A percentile compares a stretch with the other conserved stretches of the same genome.
phyloP scores from a whole-genome alignment of 108 stramenopile genomes.

The Stephanodiscus triporus region DNA sequence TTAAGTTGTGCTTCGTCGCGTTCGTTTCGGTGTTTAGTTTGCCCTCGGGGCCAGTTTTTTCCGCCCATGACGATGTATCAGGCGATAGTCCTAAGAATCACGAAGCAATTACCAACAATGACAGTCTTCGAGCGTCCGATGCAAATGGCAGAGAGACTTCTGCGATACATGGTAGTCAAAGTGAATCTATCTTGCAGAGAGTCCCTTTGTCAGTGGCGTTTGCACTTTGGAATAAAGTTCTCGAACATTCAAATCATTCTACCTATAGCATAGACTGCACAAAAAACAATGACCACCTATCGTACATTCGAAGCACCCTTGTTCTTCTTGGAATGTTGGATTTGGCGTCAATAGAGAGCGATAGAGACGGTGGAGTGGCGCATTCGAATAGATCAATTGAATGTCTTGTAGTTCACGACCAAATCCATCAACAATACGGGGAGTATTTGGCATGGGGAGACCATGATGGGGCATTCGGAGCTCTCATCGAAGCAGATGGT shows the following conservation, averaged over 20 bases:
- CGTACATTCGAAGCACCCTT: slow-evolving; percentile 50
- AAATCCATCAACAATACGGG: slow-evolving; percentile 59
- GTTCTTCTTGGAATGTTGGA: slow-evolving; percentile 54
- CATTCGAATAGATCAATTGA: slow-evolving; percentile 36
- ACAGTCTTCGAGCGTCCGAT: neutral
- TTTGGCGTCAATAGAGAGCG: slow-evolving; percentile 36
- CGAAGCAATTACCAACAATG: slow-evolving; percentile 4
- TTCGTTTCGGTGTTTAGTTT: slow-evolving; percentile 51
- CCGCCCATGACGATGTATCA: slow-evolving; percentile 1
- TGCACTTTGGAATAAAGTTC: slow-evolving; percentile 50
- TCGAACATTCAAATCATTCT: slow-evolving; percentile 3
- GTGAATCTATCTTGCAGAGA: slow-evolving; percentile 13
- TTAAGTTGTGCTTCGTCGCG: slow-evolving; percentile 57
- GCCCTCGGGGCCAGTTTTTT: slow-evolving; percentile 23
- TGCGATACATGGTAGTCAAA: neutral
- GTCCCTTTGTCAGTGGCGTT: slow-evolving; percentile 48
- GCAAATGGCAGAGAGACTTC: neutral
- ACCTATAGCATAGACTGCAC: neutral
- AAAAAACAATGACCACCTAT: slow-evolving; percentile 23
- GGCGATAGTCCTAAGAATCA: slow-evolving; percentile 1
- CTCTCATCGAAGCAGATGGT: slow-evolving; percentile 22
- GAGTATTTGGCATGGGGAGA: slow-evolving; percentile 43
- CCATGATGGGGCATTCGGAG: slow-evolving; percentile 17
- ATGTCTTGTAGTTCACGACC: slow-evolving; percentile 45
- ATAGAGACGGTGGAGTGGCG: slow-evolving; percentile 37